Evolutionary conservation across 1,284 basidiomycete genomes (phyloP).

Genomic region (Singerocomus inundabilis): DNA sequence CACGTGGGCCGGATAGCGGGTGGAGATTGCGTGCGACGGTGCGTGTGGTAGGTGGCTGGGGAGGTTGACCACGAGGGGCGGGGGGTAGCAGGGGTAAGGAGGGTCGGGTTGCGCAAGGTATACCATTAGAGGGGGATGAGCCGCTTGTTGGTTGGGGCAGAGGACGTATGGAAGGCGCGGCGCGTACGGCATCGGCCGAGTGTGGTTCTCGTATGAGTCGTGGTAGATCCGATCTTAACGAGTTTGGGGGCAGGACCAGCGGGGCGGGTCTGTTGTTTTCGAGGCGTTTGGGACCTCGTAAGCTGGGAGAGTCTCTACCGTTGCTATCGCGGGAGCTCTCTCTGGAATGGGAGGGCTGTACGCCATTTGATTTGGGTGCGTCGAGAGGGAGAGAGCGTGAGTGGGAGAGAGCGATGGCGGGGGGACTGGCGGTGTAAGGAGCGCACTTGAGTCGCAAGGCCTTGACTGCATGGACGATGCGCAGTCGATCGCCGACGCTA

Average conservation of each 20-base stretch:
- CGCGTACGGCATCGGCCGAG: constrained; percentile 51
- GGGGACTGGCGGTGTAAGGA: constrained; percentile 25
- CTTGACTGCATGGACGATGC: constrained; percentile 84
- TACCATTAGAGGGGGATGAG: constrained; percentile 24
- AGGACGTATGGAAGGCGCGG: constrained; percentile 41
- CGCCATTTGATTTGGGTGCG: constrained; percentile 10
- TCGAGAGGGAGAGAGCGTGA: constrained; percentile 1
- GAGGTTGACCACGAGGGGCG: constrained; percentile 60
- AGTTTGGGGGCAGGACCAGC: constrained; percentile 53
- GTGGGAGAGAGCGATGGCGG: constrained; percentile 27
- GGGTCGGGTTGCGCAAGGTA: constrained; percentile 39
- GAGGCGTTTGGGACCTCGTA: constrained; percentile 39
- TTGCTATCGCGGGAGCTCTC: constrained; percentile 16
- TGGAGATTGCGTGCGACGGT: constrained; percentile 24
- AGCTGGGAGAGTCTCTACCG: constrained; percentile 30
- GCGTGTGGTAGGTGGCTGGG: constrained; percentile 48
- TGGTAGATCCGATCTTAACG: constrained; percentile 57
- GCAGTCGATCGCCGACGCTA: constrained; percentile 87
- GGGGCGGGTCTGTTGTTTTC: constrained; percentile 65
- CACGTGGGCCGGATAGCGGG: constrained; percentile 30
- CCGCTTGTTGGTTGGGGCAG: constrained; percentile 40
- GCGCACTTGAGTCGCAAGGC: constrained; percentile 61
- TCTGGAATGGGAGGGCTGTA: constrained; percentile 17
- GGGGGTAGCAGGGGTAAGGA: constrained; percentile 67
- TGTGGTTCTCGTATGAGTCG: constrained; percentile 59